Base-by-base conservation (phyloP, 331 rosid species). In the Dryas integrifolia region DNA sequence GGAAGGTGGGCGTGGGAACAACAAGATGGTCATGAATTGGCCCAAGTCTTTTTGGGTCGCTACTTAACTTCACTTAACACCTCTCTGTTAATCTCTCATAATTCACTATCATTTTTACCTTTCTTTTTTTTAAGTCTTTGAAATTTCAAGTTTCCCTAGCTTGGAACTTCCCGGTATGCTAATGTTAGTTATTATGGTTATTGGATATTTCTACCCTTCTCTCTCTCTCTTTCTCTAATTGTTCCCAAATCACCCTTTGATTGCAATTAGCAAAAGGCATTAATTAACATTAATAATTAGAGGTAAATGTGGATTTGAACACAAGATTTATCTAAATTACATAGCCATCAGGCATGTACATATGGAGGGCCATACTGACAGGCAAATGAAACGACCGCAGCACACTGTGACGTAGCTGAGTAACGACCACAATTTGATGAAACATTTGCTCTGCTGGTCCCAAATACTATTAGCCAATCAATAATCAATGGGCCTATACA, bases 171-270 rank as follows among this genome's bases (percentile, higher is more conserved):
- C 30, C n/a, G 70, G 64, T 80, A 71, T 80, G 85, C 73, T 86
- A 74, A 85, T 80, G 89, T 73, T 72, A 82, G 94, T 85, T 92
- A 87, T 78, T 86, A 75, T 84, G 77, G 93, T 88, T 86, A 50
- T 80, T 55, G 6, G 79, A 75, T 56, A 67, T 73, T 72, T 76
- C 43, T 76, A 62, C 30, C 46, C 51, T 45, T 53, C 35, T 30
- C 35, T 30, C 35, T 26, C 30, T 30, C 35, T 30, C 35, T 30
- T 1, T 30, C 35, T 30, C 24, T 21, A 21, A 21, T 21, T 21
- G 24, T 21, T 21, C 24, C 24, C 24, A 21, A 21, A 21, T 21
- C 24, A 21, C 24, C 24, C 24, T 30, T 30, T 30, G 35, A 30
- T 30, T 30, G 35, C 35, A 30, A 30, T 30, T 30, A 30, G 35